Conservation (phyloP, 2,329 filamentous ascomycete species). For the Beauveria medogensis region DNA sequence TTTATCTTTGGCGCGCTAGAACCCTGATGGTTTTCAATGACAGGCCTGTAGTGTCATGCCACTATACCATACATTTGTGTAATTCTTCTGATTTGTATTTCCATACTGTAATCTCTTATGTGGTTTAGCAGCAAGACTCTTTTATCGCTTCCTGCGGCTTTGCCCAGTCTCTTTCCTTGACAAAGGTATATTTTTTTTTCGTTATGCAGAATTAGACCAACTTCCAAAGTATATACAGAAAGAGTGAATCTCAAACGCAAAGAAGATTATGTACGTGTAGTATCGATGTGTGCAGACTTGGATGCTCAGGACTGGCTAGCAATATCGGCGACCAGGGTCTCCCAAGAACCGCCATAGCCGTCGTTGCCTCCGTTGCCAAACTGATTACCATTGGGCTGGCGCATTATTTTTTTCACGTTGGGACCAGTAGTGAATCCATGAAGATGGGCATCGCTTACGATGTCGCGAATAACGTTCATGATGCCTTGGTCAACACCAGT, state of each 20-base stretch:
- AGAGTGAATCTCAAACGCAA: background rate
- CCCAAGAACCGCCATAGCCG: constrained; percentile 15
- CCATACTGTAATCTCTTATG: background rate
- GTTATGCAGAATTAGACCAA: background rate
- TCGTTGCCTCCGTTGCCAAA: constrained; percentile 14
- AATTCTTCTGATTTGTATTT: background rate
- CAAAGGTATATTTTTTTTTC: background rate
- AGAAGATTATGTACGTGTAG: background rate
- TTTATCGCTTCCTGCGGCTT: background rate
- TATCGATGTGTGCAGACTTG: background rate
- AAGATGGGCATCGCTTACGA: constrained; percentile 10
- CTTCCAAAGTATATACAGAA: background rate
- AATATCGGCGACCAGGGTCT: constrained; percentile 14
- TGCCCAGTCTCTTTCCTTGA: background rate
- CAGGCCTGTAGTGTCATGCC: background rate
- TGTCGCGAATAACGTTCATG: constrained; percentile 16
- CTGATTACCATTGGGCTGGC: constrained; percentile 11
- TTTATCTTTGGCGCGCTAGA: background rate
- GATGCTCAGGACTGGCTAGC: constrained; percentile 12
- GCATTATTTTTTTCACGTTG: constrained; percentile 11
- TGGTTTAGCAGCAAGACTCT: too few species aligned
- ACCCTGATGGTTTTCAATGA: background rate
- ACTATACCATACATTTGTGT: background rate
- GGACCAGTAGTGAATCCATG: constrained; percentile 15
- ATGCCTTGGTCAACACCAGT: constrained; percentile 13